Base-by-base conservation (phyloP, 352 stramenopile species). In the Stephanocyclus meneghinianus region DNA sequence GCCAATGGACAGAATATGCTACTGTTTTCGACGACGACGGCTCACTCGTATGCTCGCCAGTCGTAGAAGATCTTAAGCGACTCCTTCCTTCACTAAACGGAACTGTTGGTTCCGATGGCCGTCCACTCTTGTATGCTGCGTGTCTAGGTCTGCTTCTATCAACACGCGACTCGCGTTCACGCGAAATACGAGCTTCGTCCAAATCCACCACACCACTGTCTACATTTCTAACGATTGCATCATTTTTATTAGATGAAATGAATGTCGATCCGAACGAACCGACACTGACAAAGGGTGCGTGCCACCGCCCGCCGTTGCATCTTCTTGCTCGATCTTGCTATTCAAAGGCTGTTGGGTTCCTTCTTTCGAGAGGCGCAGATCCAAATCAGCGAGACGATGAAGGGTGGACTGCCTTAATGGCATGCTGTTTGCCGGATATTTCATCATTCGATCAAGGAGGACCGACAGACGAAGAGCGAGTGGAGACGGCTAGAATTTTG, bases 371-470 rank as follows among this genome's bases (percentile, higher is more conserved):
- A 6, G 66, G 78, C 30, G 78, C 73, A 40, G 45, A 80, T 66
- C 18, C 7, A 13, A 73, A 75, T 70, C 0, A 42, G 13, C 42
- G 7, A 37, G 78, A 85, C 63, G 65, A 71, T 29, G 78, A 85
- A 40, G 78, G 78, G 16, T 85, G 78, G 78, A 85, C 73, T 57
- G 60, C 78, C 42, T 56, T 85, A 5, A 81, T 82, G 72, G 66
- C 78, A n/a, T 73, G 60, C 13, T 85, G 78, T 53, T 60, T 85
- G 67, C 56, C 72, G 0, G 74, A 81, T 50, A 75, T 81, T 60
- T 61, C 60, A 26, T 64, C 67, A 32, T 3, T n/a, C 13, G 64
- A 70, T 16, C n/a, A 74, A 16, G 78, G 72, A 8, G 78, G 78
- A 15, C 72, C 72, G n/a, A 50, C 66, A 15, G 40, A 53, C 29